Conservation (phyloP, 2,329 filamentous ascomycete species). For the Cercospora berteroae region DNA sequence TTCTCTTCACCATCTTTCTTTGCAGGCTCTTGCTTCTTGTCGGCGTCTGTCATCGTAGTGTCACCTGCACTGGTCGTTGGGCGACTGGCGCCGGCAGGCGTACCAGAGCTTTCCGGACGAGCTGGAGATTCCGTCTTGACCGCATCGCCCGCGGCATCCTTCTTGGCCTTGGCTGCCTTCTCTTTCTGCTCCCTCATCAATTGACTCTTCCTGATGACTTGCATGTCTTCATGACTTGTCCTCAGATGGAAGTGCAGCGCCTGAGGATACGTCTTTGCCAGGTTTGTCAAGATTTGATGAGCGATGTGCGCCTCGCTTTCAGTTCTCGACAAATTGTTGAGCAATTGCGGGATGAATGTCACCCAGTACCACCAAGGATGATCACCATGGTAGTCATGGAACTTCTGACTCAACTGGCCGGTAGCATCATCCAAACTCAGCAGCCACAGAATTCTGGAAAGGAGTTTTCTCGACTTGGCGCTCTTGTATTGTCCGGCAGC, state of each 20-base stretch:
- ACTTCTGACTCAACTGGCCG: conserved; percentile 77
- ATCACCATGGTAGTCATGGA: conserved; percentile 95
- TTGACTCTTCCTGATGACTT: conserved; percentile 84
- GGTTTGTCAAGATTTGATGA: conserved; percentile 81
- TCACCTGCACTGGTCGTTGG: conserved; percentile 47
- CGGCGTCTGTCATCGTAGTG: conserved; percentile 26
- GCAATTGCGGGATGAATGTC: conserved; percentile 93
- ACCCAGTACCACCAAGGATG: conserved; percentile 99
- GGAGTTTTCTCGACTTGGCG: conserved; percentile 88
- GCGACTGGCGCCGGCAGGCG: conserved; percentile 30
- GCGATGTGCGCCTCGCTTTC: conserved; percentile 81
- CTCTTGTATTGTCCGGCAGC: conserved; percentile 96
- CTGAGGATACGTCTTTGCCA: conserved; percentile 94
- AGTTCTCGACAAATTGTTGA: conserved; percentile 78
- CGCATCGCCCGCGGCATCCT: conserved; percentile 54
- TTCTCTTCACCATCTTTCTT: conserved; percentile 40
- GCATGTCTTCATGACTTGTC: conserved; percentile 91
- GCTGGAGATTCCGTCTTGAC: conserved; percentile 39
- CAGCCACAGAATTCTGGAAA: conserved; percentile 91
- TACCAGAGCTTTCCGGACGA: conserved; percentile 38
- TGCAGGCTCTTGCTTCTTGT: conserved; percentile 41
- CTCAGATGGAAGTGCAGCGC: conserved; percentile 91
- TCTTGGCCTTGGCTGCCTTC: conserved; percentile 53
- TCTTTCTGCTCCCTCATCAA: conserved; percentile 54
- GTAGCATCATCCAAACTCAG: conserved; percentile 89